Evolutionary conservation across 331 rosid genomes (phyloP), one percentile per base, ranked within the genome.

Genomic region (Spiraea crenata): DNA sequence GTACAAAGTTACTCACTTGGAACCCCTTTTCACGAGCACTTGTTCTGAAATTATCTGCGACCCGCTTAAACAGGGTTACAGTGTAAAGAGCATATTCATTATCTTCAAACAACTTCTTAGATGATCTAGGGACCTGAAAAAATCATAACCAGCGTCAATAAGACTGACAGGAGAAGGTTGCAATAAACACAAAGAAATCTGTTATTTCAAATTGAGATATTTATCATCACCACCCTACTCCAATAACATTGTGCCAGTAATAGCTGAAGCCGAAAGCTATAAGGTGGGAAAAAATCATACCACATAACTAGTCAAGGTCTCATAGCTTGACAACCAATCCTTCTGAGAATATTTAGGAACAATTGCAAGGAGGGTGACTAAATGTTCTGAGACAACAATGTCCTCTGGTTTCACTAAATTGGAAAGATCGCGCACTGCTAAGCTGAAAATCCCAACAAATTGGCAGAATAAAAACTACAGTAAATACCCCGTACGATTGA

Each of bases 371-470:
- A 93, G 89, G 16, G 99, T 93, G 76, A 85, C 85, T 44, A 93
- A 85, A 82, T 93, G 88, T 70, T 93, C 97, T 41, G 99, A 91
- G 72, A 79, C 67, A 72, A 93, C 63, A 54, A 93, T 87, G 80
- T 93, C 99, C 83, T 91, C 99, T 31, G 96, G 87, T 74, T 88
- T 92, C 73, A 92, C 95, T 77, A 92, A 85, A 81, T 81, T 83
- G 61, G 98, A 90, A 81, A 92, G 85, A 77, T 92, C 98, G 73
- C 96, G 91, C n/a, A 92, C 96, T 44, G 98, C 98, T 82, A 90
- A 85, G 82, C 96, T 92, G 85, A 72, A 80, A 80, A 62, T 50
- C 38, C 66, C 50, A 2, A 77, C 65, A 69, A 67, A 52, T 65
- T 62, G 35, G 71, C 71, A 61, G 81, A 77, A 49, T 16, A 63